phyloP scores from a whole-genome alignment of 805 yeast species.

The Trichomonascus vanleenenianus region DNA sequence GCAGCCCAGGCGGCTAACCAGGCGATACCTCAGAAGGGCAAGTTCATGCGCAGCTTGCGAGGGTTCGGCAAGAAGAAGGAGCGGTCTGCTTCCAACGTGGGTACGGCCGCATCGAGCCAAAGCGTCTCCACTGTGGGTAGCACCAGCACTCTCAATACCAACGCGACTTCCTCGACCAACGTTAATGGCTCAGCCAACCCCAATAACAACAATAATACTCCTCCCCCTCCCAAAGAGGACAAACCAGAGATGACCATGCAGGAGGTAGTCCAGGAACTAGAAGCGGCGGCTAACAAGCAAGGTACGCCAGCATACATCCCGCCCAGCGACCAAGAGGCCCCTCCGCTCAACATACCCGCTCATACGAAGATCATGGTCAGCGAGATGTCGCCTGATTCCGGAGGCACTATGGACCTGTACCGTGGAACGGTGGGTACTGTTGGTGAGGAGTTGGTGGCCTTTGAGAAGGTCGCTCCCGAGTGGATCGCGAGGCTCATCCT shows the following conservation, averaged over 20 bases:
- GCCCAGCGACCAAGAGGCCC: slow-evolving; percentile 27
- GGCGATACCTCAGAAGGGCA: slow-evolving; percentile 9
- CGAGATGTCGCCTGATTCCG: slow-evolving; percentile 33
- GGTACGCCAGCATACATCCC: slow-evolving; percentile 13
- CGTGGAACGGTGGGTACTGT: slow-evolving; percentile 31
- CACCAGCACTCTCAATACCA: neutral
- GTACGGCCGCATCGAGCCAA: neutral
- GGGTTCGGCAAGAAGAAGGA: slow-evolving; percentile 26
- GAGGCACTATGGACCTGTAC: slow-evolving; percentile 37
- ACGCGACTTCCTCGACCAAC: neutral
- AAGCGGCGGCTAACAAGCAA: slow-evolving; percentile 10
- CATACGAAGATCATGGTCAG: slow-evolving; percentile 34
- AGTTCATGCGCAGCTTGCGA: slow-evolving; percentile 26
- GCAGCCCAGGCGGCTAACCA: slow-evolving; percentile 3
- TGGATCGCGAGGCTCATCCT: slow-evolving; percentile 56
- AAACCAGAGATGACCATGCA: slow-evolving; percentile 21
- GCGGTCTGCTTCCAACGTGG: slow-evolving; percentile 2
- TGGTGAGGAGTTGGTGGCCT: slow-evolving; percentile 24
- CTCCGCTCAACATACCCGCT: slow-evolving; percentile 27
- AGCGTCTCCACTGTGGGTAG: neutral
- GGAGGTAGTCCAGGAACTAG: slow-evolving; percentile 16
- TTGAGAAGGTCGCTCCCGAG: slow-evolving; percentile 46
- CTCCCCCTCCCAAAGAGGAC: slow-evolving; percentile 13
- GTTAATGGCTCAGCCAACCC: neutral
- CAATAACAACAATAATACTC: neutral